Base-by-base conservation (phyloP, 495 filamentous ascomycete genomes). In the Daldinia bambusicola region DNA sequence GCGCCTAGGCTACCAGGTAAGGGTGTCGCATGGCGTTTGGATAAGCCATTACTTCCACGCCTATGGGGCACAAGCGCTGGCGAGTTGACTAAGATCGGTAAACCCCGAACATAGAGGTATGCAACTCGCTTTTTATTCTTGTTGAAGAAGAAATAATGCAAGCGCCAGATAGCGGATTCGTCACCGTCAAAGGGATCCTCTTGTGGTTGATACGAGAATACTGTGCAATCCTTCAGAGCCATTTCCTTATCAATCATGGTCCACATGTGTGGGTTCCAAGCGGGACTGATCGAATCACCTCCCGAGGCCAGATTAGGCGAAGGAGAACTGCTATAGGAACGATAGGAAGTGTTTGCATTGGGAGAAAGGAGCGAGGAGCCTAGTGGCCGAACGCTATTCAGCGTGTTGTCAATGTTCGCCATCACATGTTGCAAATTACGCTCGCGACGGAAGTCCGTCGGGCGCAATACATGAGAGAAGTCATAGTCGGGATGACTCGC, bases 91-190 rank as follows among this genome's bases (percentile, higher is more conserved):
- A 97, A 85, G 8, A 92, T 89, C 7, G 92, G 93, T 38, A 97
- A 85, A 9, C 92, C 94, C 56, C 93, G 88, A 36, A 98, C 84
- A 75, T 97, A 95, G 36, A 99, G 80, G 77, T 98, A 98, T 73
- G 92, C 95, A 20, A 99, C 94, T n/a, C 95, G 87, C 82, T 98
- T 99, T 73, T 88, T 86, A 20, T 87, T 82, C 70, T 94, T 97
- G 83, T 95, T 97, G 86, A 97, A 98, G 80, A 98, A 97, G 84
- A 99, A 97, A 79, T 96, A 97, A 77, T 98, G 92, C 63, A 93
- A 83, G 68, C 92, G 94, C 96, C 96, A 99, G 43, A 98, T 92
- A 4, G 94, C 90, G 55, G 92, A 90, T 73, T 96, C 92, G 66
- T 97, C 95, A 26, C 92, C 93, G 63, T 93, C 92, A 63, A 94